A percentile compares a stretch with the other conserved stretches of the same genome.
Evolutionary conservation across 257 asterid genomes (phyloP).

Genomic region (Rhazya stricta): DNA sequence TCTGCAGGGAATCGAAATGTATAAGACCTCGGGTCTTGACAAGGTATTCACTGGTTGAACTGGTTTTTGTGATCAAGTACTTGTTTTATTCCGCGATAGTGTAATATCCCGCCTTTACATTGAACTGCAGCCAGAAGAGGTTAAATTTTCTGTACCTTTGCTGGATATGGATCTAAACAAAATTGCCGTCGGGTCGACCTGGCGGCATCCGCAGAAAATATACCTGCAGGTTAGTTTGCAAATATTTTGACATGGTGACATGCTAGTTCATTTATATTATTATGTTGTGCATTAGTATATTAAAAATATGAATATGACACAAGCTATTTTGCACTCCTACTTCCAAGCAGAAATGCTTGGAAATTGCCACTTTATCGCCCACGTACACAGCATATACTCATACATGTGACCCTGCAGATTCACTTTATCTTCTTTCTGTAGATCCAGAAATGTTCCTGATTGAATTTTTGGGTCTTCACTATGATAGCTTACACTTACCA

Average conservation of each 20-base stretch:
- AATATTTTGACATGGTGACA: background rate
- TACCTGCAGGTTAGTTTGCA: conserved; percentile 66
- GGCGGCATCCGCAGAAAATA: conserved; percentile 84
- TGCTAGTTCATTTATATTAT: background rate
- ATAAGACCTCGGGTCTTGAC: conserved; percentile 52
- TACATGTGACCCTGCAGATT: background rate
- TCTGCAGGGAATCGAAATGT: conserved; percentile 83
- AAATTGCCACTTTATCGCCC: conserved; percentile 5
- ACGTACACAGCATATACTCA: background rate
- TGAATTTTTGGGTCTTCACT: background rate
- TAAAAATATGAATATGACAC: background rate
- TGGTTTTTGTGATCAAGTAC: background rate
- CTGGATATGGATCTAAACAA: conserved; percentile 76
- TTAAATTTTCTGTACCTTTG: conserved; percentile 77
- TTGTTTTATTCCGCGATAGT: background rate
- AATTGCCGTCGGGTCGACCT: conserved; percentile 67
- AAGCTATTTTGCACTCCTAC: background rate
- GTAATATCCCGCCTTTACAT: conserved; percentile 24
- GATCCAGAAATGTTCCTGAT: background rate
- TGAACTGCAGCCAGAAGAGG: conserved; percentile 84
- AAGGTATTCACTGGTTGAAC: conserved; percentile 44
- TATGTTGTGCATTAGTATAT: background rate
- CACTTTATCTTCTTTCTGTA: background rate
- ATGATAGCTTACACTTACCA: background rate
- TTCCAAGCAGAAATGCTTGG: background rate